Evolutionary conservation across 2,329 filamentous ascomycete species (phyloP), one percentile per base, ranked within the genome.

Genomic region (Botrytis porri): DNA sequence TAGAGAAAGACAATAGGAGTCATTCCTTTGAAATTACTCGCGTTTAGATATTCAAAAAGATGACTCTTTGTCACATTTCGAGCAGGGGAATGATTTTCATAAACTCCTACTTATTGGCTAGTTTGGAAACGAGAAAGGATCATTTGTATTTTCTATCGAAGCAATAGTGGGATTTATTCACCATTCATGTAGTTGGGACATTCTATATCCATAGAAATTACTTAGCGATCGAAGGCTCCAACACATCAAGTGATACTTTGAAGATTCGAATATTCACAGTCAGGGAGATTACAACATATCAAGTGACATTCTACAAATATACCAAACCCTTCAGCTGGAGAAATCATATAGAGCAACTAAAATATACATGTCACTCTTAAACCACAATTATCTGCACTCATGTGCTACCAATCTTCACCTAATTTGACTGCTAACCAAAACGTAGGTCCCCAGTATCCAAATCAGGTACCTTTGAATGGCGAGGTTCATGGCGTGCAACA

Each of bases 401-500:
- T n/a, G 5, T 62, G 22, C 43, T 22, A 70, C 41, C 18, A 70
- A 37, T 39, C 14, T 14, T 62, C 39, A 29, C 29, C 14, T 35
- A 48, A 66, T 41, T 18, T 59, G 61, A 73, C 54, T 73, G 71
- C 75, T 76, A 73, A 77, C 48, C 29, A 32, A 41, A 43, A n/a
- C 39, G 43, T 39, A 81, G 79, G 70, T 80, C 79, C 41, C 70
- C 75, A 43, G 51, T 66, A 54, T 81, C 78, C 41, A 77, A 77
- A 54, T 80, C 72, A 54, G 79, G 75, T 76, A 78, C 35, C 81
- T 81, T 77, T 75, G 79, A 39, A 73, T 98, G 95, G 95, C 88
- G 86, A 78, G 93, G 93, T 62, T 92, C 92, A 70, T 98, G 95
- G 95, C 90, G 93, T 77, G 89, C 90, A 43, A 97, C 94, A 0